Base-by-base conservation (phyloP, 495 filamentous ascomycete genomes). In the Neurospora intermedia region DNA sequence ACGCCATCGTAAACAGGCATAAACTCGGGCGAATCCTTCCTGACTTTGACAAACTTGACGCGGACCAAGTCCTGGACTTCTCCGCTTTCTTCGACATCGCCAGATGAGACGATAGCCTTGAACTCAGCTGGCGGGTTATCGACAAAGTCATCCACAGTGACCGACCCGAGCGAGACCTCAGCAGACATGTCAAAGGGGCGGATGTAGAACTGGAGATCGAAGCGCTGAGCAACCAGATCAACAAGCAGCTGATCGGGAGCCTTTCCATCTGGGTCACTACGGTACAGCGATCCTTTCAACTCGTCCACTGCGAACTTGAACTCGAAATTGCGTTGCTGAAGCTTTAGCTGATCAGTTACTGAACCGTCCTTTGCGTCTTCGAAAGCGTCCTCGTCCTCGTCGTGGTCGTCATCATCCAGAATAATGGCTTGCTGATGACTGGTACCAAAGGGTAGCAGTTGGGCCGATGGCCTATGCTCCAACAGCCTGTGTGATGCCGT, bases 111-210 rank as follows among this genome's bases (percentile, higher is more conserved):
- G 69, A 99, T 96, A 66, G 92, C 93, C 84, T 96, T 97, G 87
- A 99, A 99, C 78, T 98, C 95, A 23, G 96, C 92, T 2, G 91
- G 83, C 0, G 94, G 93, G 74, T 96, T 92, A 70, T 94, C 90
- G 27, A 99, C 94, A 75, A 97, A 92, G 79, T 99, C 96, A 75
- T 98, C 96, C 43, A 99, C 88, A 23, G 90, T 93, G n/a, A 99
- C 80, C 1, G 93, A 94, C 38, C 91, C 92, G 20, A 99, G 87
- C 8, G 92, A 87, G 8, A 98, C 92, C 76, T 97, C 93, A 8
- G 94, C 94, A 39, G 90, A 91, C 90, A 98, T 93, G 77, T 98
- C 94, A 77, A 89, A 97, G 1, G 93, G 93, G 20, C 93, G 87
- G 74, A 96, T 88, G 77, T 94, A 94, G 78, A 94, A 94, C 76